These are phyloP conservation scores for Insectozyma bohioensis DNA, from an alignment of 1,139 yeast species.

Conservation along the genomic window DNA sequence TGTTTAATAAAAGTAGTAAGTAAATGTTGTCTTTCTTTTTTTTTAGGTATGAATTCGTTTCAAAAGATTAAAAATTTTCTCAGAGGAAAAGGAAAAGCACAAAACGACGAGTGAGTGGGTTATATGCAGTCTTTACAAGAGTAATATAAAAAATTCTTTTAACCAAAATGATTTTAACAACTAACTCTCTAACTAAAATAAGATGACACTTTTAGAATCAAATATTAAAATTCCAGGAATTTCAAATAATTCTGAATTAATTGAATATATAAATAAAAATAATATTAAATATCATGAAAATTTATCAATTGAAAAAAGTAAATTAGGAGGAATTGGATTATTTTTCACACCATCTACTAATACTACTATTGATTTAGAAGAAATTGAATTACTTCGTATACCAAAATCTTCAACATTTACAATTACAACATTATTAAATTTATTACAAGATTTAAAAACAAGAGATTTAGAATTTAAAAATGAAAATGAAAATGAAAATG, in stretches of 20 bases:
- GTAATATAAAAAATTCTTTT: no score
- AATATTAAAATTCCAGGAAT: conserved; percentile 9
- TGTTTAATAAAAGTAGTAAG: no score
- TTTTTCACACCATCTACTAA: conserved; percentile 18
- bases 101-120: no score
- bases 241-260: conserved; percentile 11
- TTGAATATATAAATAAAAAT: conserved; percentile 10
- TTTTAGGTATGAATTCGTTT: no score
- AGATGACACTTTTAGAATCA: no score
- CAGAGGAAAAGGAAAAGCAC: no score
- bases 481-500: conserved; percentile 16
- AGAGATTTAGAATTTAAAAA: conserved; percentile 14
- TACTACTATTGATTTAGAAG: conserved; percentile 12
- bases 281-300: conserved; percentile 9
- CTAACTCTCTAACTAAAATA: no score
- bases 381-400: conserved; percentile 32
- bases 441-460: conserved; percentile 21
- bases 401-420: conserved; percentile 32
- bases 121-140: no score
- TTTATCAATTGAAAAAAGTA: conserved; percentile 23
- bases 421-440: conserved; percentile 27
- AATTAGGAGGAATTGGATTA: conserved; percentile 38
- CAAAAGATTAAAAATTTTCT: no score
- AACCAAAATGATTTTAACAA: no score
- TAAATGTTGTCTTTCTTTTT: no score